Base-by-base conservation (phyloP, 805 yeast genomes). In the Pichia pseudocactophila region DNA sequence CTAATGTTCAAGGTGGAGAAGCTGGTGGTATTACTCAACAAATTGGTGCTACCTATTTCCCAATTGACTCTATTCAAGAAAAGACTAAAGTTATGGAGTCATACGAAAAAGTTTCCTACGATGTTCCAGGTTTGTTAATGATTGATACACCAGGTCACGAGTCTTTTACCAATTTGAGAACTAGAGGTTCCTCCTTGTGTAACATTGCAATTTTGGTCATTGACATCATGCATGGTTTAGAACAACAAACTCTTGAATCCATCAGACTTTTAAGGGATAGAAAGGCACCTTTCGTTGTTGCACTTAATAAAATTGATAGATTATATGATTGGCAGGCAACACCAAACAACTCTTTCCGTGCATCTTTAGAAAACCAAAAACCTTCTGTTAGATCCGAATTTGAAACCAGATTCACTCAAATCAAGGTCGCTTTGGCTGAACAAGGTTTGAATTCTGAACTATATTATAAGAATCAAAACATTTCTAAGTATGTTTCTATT, bases 11-110 rank as follows among this genome's bases (percentile, higher is more conserved):
- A 71, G 99, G 97, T 64, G 99, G 98, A 61, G 99, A 92, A 71
- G 99, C 99, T 43, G 99, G 99, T 72, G 99, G 99, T 72, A 92
- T 92, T 64, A 92, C 99, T 51, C 99, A 92, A 75, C 99, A 92
- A 69, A 92, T 92, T 61, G 99, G 99, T 78, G 99, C 99, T 43
- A 92, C 99, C 18, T 92, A 92, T 64, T 92, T 92, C 86, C 98
- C 98, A 48, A 88, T 92, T 53, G 94, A 83, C 26, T 88, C 97
- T 34, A 86, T 92, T 57, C 80, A 81, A 64, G 79, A 79, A 59
- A 92, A 92, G 70, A 92, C 97, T 22, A 82, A 78, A 36, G 94
- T 83, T 39, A 90, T 92, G 97, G 77, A 84, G 44, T 71, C 78
- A 50, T 83, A 79, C 61, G 96, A 86, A 63, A 83, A 84, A 59